phyloP scores from a whole-genome alignment of 1,284 basidiomycete species.

The Pyrrhoderma noxium region DNA sequence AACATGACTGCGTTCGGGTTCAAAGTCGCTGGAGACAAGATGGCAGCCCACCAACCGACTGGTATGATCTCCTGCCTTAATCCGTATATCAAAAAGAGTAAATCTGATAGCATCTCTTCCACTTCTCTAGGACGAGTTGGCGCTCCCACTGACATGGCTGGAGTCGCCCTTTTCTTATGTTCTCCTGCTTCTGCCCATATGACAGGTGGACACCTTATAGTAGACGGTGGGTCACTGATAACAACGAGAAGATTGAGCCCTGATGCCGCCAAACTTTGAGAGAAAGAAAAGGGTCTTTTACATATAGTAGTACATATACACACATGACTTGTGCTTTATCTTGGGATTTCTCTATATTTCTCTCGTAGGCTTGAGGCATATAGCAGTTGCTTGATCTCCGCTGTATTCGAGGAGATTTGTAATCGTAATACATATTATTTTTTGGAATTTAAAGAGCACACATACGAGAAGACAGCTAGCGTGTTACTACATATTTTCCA shows the following conservation, averaged over 20 bases:
- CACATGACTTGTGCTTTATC: no score
- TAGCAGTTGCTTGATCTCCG: no score
- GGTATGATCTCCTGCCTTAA: conserved; percentile 34
- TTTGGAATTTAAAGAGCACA: no score
- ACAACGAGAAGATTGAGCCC: conserved; percentile 1
- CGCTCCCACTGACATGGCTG: conserved; percentile 65
- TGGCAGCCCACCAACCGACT: conserved; percentile 46
- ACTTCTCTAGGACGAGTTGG: conserved; percentile 62
- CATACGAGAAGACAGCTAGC: no score
- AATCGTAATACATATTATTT: no score
- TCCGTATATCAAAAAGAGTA: background rate
- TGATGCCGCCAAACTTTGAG: conserved; percentile 10
- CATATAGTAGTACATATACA: background rate
- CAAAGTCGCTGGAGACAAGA: conserved; percentile 48
- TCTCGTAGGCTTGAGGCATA: no score
- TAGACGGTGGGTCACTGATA: conserved; percentile 54
- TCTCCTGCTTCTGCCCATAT: conserved; percentile 68
- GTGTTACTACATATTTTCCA: no score
- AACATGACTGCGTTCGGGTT: conserved; percentile 83
- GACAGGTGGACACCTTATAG: conserved; percentile 61
- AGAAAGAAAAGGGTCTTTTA: background rate
- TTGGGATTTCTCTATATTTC: no score
- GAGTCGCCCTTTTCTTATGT: conserved; percentile 65
- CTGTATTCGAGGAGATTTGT: no score
- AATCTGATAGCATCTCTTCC: conserved; percentile 7